Conservation (phyloP, 371 early-diverging fungal genomes). For the Syncephalastrum sp. region DNA sequence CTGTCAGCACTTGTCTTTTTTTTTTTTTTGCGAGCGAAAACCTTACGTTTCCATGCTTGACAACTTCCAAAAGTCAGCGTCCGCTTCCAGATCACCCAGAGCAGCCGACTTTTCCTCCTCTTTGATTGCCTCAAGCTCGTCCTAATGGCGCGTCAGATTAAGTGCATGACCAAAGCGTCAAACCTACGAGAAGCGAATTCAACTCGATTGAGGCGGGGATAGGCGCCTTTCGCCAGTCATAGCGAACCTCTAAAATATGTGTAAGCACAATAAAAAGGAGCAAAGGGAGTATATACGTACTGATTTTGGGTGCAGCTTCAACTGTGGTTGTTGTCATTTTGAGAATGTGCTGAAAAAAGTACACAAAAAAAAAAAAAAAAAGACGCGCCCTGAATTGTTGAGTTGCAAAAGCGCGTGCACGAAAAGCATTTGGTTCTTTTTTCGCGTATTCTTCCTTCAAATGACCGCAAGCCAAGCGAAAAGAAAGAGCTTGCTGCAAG, state of each 20-base stretch:
- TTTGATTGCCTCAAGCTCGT: background rate
- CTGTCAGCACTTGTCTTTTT: background rate
- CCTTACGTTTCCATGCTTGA: conserved; percentile 24
- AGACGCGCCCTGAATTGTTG: conserved; percentile 1
- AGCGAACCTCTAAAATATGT: background rate
- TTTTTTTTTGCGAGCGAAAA: background rate
- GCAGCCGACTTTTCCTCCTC: conserved; percentile 10
- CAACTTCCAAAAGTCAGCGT: conserved; percentile 22
- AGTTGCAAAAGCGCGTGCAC: background rate
- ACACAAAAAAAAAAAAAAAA: conserved; percentile 2
- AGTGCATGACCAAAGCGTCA: too few species aligned
- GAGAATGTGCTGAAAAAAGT: conserved; percentile 21
- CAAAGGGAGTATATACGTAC: background rate
- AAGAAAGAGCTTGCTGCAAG: too few species aligned
- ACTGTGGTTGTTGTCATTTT: conserved; percentile 36
- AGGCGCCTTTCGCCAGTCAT: conserved; percentile 15
- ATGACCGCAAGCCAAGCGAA: too few species aligned
- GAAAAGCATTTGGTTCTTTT: too few species aligned
- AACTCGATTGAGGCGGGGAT: conserved; percentile 23
- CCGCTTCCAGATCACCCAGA: conserved; percentile 13
- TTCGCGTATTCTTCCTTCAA: too few species aligned
- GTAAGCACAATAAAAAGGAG: background rate
- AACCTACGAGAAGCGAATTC: conserved; percentile 25
- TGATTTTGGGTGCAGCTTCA: conserved; percentile 13
- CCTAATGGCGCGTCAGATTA: too few species aligned